These are phyloP conservation scores for Phaeomoniella chlamydospora DNA, from an alignment of 2,329 filamentous ascomycete genomes.

Conservation along the genomic window DNA sequence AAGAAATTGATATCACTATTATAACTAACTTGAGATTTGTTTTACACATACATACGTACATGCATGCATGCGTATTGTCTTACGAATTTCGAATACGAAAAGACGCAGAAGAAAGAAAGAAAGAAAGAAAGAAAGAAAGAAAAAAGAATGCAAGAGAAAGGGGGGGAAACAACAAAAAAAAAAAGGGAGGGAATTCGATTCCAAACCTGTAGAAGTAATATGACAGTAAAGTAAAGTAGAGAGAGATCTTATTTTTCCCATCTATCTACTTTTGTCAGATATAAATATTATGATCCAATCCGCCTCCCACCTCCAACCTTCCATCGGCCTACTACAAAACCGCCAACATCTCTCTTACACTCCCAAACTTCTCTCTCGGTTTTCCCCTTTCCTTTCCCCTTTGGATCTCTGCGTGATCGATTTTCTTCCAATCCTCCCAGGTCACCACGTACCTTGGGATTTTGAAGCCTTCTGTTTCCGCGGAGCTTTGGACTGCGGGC, in stretches of 20 bases:
- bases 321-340: no score
- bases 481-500: slow-evolving; percentile 56
- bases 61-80: neutral
- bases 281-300: no score
- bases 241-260: neutral
- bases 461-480: slow-evolving; percentile 35
- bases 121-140: neutral
- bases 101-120: no score
- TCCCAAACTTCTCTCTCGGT: slow-evolving; percentile 53
- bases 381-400: slow-evolving; percentile 57
- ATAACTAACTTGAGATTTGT: no score
- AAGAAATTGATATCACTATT: no score
- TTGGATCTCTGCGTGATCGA: slow-evolving; percentile 63
- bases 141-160: neutral
- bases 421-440: slow-evolving; percentile 78
- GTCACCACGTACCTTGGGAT: slow-evolving; percentile 47
- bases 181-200: neutral
- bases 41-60: no score
- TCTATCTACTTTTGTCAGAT: neutral
- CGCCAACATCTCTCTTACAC: slow-evolving; percentile 42
- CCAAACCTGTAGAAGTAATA: no score
- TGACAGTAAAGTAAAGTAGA: neutral
- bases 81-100: neutral
- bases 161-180: neutral
- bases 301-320: no score